These are phyloP conservation scores for Gracilaria domingensis DNA, from an alignment of 23 red algal genomes.

Conservation along the genomic window DNA sequence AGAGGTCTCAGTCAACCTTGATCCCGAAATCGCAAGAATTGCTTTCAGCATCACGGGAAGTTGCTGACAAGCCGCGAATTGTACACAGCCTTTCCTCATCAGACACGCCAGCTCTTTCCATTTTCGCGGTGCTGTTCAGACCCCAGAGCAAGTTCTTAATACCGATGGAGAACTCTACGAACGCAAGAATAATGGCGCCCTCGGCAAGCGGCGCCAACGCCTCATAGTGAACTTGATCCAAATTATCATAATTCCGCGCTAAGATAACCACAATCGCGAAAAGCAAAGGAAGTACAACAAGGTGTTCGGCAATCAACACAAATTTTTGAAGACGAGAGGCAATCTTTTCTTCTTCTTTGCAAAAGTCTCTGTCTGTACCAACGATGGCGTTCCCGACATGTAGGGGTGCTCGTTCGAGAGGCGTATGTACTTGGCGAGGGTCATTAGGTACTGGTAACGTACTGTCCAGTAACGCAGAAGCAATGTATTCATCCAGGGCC, in stretches of 20 bases:
- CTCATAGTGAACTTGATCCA: constrained; percentile 13
- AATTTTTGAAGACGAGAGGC: constrained; percentile 20
- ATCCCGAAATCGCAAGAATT: background rate
- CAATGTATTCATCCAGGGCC: constrained; percentile 19
- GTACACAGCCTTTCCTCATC: background rate
- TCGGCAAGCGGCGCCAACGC: constrained; percentile 33
- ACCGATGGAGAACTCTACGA: constrained; percentile 40
- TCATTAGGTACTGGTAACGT: background rate
- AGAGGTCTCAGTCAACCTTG: background rate
- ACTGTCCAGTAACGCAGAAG: constrained; percentile 19
- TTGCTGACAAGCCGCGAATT: background rate
- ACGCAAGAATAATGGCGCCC: constrained; percentile 33
- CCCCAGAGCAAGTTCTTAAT: constrained; percentile 44
- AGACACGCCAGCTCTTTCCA: background rate
- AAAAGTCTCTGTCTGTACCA: constrained; percentile 10
- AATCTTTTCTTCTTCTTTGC: constrained; percentile 13
- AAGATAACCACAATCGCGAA: constrained; percentile 25
- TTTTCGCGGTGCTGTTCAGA: background rate
- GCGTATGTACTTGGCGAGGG: background rate
- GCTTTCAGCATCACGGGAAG: background rate
- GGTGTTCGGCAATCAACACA: constrained; percentile 31
- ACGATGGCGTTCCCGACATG: constrained; percentile 44
- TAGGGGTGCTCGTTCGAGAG: constrained; percentile 5
- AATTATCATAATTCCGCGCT: constrained; percentile 23
- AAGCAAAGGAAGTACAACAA: constrained; percentile 51